These are phyloP conservation scores for Acanthamoeba rhysodes DNA, from an alignment of 208 protist species.

Conservation along the genomic window DNA sequence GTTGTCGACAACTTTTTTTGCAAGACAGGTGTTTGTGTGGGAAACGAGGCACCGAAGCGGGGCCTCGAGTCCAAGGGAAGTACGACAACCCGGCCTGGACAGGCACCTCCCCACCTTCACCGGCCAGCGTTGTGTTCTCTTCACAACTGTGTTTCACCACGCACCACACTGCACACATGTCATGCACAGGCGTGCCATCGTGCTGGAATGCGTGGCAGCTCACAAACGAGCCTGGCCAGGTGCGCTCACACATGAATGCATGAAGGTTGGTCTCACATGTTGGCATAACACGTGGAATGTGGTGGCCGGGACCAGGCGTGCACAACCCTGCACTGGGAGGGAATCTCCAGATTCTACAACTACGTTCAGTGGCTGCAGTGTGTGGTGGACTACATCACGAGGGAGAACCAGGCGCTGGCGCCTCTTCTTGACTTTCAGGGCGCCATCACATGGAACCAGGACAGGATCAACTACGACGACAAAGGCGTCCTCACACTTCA, in stretches of 20 bases:
- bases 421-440: neutral
- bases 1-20: too few relatives aligned
- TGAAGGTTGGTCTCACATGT: too few relatives aligned
- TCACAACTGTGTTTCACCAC: neutral
- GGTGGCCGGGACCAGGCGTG: neutral
- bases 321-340: neutral
- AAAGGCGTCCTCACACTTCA: neutral
- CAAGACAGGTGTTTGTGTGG: neutral
- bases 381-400: constrained; percentile 17
- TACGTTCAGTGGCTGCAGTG: constrained; percentile 1
- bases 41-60: neutral
- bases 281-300: too few relatives aligned
- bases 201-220: too few relatives aligned
- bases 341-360: neutral
- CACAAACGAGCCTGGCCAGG: too few relatives aligned
- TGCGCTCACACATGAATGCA: too few relatives aligned
- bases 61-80: neutral
- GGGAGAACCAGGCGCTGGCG: neutral
- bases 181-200: neutral
- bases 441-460: neutral
- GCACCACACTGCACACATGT: neutral
- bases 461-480: neutral
- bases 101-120: neutral
- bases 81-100: constrained; percentile 1
- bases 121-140: neutral